A percentile compares a stretch with the other conserved stretches of the same genome.
Conservation (phyloP, 208 protist species). For the Endotrypanum monterogeii region DNA sequence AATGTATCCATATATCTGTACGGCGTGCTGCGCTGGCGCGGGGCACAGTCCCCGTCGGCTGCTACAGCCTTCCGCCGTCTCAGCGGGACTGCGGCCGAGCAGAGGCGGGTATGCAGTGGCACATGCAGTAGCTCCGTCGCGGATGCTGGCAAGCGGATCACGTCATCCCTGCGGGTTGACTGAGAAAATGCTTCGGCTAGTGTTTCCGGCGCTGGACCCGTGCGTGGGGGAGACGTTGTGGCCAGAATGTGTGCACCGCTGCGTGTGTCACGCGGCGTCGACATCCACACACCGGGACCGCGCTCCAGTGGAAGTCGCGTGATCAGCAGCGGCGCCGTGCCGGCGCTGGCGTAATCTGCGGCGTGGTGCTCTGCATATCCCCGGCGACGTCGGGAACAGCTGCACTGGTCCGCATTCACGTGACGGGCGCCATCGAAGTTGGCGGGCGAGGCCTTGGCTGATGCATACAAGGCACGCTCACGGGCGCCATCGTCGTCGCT, state of each 20-base stretch:
- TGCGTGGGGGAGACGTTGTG: constrained; percentile 15
- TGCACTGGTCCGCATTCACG: background rate
- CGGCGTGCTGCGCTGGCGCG: background rate
- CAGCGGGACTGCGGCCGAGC: background rate
- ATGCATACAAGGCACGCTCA: background rate
- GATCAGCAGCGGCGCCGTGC: constrained; percentile 35
- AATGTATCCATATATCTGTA: constrained; percentile 33
- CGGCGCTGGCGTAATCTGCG: background rate
- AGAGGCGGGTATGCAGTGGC: constrained; percentile 28
- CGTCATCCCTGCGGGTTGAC: constrained; percentile 17
- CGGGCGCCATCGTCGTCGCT: background rate
- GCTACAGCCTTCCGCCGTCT: background rate
- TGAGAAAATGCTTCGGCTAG: constrained; percentile 13
- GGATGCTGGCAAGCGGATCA: constrained; percentile 33
- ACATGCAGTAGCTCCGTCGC: constrained; percentile 27
- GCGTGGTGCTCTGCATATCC: background rate
- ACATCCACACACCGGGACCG: constrained; percentile 69
- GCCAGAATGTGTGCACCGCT: constrained; percentile 5
- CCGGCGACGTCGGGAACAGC: constrained; percentile 22
- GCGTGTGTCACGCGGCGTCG: constrained; percentile 12
- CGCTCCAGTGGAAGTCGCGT: constrained; percentile 62
- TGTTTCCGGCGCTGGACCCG: constrained; percentile 2
- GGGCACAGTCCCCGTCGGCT: background rate
- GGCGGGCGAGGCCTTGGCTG: background rate
- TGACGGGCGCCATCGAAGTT: background rate